These are phyloP conservation scores for Ophiostoma piceae DNA, from an alignment of 2,329 filamentous ascomycete genomes.

Conservation along the genomic window DNA sequence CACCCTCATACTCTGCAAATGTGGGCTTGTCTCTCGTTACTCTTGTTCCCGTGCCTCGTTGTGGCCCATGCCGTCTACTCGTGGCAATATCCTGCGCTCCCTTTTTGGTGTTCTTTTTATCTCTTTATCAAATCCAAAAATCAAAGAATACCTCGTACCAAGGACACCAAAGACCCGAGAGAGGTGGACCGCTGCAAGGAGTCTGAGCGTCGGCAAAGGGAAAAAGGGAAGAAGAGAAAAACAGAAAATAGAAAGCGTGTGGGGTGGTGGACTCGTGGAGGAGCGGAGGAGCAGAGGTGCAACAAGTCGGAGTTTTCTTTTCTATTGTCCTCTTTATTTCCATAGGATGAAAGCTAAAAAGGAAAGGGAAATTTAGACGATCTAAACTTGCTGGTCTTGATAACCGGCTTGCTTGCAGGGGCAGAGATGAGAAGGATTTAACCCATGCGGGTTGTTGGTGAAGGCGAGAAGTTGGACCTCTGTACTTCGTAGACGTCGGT, in stretches of 20 bases:
- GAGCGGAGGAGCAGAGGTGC: background rate
- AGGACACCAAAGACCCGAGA: background rate
- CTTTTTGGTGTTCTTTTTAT: background rate
- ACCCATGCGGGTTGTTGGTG: background rate
- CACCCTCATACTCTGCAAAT: background rate
- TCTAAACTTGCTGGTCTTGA: background rate
- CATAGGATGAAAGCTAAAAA: background rate
- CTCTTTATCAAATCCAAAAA: background rate
- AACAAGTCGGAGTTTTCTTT: background rate
- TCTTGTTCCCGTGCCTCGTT: background rate
- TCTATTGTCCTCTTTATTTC: background rate
- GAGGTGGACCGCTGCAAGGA: conserved; percentile 1
- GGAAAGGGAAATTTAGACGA: background rate
- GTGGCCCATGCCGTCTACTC: background rate
- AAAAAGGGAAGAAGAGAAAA: background rate
- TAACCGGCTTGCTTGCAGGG: background rate
- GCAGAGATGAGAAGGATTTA: background rate
- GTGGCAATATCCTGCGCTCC: background rate
- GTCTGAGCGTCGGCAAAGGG: conserved; percentile 1
- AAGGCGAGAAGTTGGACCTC: background rate
- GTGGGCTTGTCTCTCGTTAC: background rate
- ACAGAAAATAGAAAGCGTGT: background rate
- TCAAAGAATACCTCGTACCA: background rate
- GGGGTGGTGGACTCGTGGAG: background rate
- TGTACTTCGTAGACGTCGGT: background rate